A percentile compares a stretch with the other conserved stretches of the same genome.
Evolutionary conservation across 2,329 filamentous ascomycete species (phyloP).

Genomic region (Daldinia sp.): DNA sequence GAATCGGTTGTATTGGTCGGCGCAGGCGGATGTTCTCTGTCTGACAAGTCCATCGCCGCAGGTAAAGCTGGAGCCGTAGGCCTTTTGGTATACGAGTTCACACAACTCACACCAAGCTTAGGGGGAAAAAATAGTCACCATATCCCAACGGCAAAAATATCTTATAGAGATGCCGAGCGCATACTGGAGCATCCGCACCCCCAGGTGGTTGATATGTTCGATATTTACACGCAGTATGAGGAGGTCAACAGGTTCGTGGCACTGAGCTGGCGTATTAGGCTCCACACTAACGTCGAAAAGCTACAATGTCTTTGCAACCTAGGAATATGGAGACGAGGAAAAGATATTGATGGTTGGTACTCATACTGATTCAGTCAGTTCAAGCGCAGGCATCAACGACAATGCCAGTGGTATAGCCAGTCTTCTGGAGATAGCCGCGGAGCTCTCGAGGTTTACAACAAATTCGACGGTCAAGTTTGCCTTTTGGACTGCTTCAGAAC

Average conservation of each 20-base stretch:
- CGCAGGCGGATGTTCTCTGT: constrained; percentile 19
- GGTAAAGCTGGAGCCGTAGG: constrained; percentile 17
- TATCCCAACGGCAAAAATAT: constrained; percentile 28
- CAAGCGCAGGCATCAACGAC: constrained; percentile 32
- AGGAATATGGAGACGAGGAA: constrained; percentile 30
- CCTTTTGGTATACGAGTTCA: constrained; percentile 16
- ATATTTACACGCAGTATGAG: constrained; percentile 5
- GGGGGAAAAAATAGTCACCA: constrained; percentile 5
- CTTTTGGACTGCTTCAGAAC: constrained; percentile 32
- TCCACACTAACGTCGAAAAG: constrained; percentile 15
- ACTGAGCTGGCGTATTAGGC: background rate
- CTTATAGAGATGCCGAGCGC: background rate
- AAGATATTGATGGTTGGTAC: constrained; percentile 31
- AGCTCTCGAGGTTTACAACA: constrained; percentile 22
- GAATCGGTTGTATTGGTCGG: constrained; percentile 16
- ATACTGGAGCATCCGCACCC: background rate
- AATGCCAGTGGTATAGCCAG: constrained; percentile 31
- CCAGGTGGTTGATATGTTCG: background rate
- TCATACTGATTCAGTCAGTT: constrained; percentile 25
- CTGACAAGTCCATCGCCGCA: constrained; percentile 25
- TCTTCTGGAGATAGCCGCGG: constrained; percentile 26
- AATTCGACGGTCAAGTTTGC: constrained; percentile 29
- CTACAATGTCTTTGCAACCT: constrained; percentile 33
- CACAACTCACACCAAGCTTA: constrained; percentile 20
- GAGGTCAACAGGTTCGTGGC: constrained; percentile 16